Evolutionary conservation across 441 rosid genomes (phyloP).

Genomic region (Syzygium malaccense): DNA sequence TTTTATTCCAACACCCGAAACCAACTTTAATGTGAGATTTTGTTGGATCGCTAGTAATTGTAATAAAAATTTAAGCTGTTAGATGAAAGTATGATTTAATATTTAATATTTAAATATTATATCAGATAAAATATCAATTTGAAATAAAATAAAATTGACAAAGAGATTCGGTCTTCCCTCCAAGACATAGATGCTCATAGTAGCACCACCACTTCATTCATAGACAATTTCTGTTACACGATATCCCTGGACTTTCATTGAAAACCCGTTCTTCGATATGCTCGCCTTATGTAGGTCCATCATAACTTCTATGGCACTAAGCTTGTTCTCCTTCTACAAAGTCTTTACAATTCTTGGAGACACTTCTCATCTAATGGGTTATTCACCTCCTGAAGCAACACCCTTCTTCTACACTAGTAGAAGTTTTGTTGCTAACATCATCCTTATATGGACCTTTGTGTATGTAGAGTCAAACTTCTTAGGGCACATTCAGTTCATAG

Average conservation of each 20-base stretch:
- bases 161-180: neutral
- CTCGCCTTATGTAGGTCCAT: neutral
- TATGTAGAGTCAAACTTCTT: neutral
- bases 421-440: neutral
- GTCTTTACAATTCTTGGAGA: neutral
- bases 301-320: neutral
- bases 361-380: neutral
- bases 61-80: too few species aligned
- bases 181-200: neutral
- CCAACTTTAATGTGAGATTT: too few species aligned
- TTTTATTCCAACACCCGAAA: neutral
- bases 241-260: neutral
- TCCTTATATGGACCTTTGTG: neutral
- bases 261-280: rapidly evolving
- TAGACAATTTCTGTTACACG: too few species aligned
- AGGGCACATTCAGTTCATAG: neutral
- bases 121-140: too few species aligned
- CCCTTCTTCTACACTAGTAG: neutral
- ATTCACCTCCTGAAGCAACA: neutral
- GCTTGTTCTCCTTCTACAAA: neutral
- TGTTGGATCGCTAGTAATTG: rapidly evolving
- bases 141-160: neutral
- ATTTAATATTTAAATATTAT: too few species aligned
- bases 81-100: too few species aligned
- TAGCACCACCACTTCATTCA: neutral